phyloP scores from a whole-genome alignment of 352 stramenopile species.

The Stramenopiles sp. region DNA sequence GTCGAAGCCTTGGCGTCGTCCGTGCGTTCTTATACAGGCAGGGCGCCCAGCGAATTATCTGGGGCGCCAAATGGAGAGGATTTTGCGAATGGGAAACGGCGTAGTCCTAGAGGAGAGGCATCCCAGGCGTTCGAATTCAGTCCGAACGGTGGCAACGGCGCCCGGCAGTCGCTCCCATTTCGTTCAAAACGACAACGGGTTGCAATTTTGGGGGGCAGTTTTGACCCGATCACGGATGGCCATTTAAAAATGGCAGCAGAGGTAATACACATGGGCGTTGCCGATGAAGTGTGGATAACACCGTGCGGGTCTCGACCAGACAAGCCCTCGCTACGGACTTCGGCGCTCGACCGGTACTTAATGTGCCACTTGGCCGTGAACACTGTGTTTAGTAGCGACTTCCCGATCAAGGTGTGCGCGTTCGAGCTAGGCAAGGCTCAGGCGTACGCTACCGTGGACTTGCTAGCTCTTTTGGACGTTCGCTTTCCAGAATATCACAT shows the following conservation, averaged over 20 bases:
- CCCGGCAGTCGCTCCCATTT: no score
- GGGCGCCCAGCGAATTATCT: no score
- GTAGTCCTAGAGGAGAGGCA: background rate
- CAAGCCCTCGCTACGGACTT: constrained; percentile 11
- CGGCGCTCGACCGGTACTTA: background rate
- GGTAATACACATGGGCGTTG: background rate
- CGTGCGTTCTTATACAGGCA: no score
- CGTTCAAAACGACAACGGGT: background rate
- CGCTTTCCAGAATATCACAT: constrained; percentile 10
- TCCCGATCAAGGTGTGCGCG: background rate
- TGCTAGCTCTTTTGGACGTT: background rate
- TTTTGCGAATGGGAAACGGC: no score
- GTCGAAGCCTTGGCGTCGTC: background rate
- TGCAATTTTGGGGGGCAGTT: constrained; percentile 16
- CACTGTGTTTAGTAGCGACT: constrained; percentile 9
- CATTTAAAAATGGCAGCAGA: constrained; percentile 15
- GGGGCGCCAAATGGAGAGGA: no score
- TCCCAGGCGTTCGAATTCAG: background rate
- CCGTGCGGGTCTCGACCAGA: constrained; percentile 14
- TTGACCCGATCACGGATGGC: constrained; percentile 16
- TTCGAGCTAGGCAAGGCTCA: background rate
- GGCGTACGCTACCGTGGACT: background rate
- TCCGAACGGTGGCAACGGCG: background rate
- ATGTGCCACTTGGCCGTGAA: constrained; percentile 15
- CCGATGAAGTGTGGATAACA: constrained; percentile 17